Evolutionary conservation across 371 early-diverging fungal species (phyloP), one percentile per base, ranked within the genome.

Genomic region (Mucor circinelloides): DNA sequence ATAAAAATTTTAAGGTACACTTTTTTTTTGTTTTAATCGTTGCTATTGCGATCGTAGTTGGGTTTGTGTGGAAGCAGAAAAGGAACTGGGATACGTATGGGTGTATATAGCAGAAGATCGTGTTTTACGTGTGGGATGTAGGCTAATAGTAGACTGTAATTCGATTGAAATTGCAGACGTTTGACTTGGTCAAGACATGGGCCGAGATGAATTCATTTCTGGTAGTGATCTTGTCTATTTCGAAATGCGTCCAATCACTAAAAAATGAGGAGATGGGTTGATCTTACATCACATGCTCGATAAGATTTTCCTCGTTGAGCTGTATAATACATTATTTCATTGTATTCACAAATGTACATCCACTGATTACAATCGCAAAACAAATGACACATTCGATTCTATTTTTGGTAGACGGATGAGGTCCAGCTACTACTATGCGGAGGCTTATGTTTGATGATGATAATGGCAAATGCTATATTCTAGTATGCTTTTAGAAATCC

Each of bases 1-100:
- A 50, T 50, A 50, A 50, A 50, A 50, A 50, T 50, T 50, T 50
- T 23, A 50, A 50, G 50, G 50, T 50, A 50, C 50, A 50, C 7
- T 50, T 50, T 50, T 44, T 50, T 44, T 44, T 44, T 44, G 44
- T 19, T 44, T 19, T n/a, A 44, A 50, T 25, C 8, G 3, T 23
- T 50, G 3, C n/a, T 44, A 7, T 17, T 44, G 44, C 19, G 44
- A 6, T 19, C 6, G 44, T 44, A 19, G 17, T 7, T 19, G 44
- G 44, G 44, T 7, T 44, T 17, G 17, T 17, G 17, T 19, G n/a
- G 8, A 19, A 0, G 3, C 6, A 44, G 6, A 6, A 6, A 44
- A 50, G 50, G 12, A 19, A 25, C 23, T 23, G 25, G 50, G n/a
- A 36, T 36, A 12, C 12, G 25, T 50, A 25, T 50, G 17, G 21